Base-by-base conservation (phyloP, 2,329 filamentous ascomycete genomes). In the Aureobasidium namibiae region DNA sequence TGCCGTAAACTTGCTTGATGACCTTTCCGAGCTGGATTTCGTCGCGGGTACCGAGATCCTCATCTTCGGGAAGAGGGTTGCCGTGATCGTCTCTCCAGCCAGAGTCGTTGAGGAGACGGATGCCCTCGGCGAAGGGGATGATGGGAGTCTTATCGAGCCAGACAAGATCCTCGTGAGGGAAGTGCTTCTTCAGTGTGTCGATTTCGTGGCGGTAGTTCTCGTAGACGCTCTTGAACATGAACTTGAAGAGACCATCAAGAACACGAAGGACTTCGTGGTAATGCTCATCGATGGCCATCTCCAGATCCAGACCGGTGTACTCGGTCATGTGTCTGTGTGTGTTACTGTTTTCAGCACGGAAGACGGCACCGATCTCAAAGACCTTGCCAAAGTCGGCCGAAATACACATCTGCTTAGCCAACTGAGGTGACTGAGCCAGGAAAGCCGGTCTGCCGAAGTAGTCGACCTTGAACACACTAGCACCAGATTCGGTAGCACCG, bases 311-410 rank as follows among this genome's bases (percentile, higher is more conserved):
- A 59, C 92, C 92, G 4, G 91, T 96, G 71, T 95, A 96, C 72
- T 96, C 92, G 0, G 92, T 96, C 78, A 96, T 79, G 71, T 96
- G 92, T 38, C 92, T 86, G 68, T 96, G 92, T 0, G 92, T 96
- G 73, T 96, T 96, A 69, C 89, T 95, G 76, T 96, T 95, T 71
- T 96, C 92, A 0, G 92, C 92, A 65, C 92, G 85, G 80, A 96
- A 96, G 7, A 96, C 91, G 2, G 89, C 86, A 16, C 90, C 90
- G 64, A 94, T 86, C 70, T 96, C 92, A 68, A 92, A 96, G 7
- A 96, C 92, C 53, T 86, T 85, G 60, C 87, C 87, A 69, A 96
- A 94, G 70, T 96, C 92, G 29, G 91, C 87, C 5, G 90, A 89
- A 41, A 96, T 90, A 54, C 85, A 83, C 88, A 95, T 92, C 73